Evolutionary conservation across 805 yeast species (phyloP).

Genomic region (Metschnikowia reukaufii): DNA sequence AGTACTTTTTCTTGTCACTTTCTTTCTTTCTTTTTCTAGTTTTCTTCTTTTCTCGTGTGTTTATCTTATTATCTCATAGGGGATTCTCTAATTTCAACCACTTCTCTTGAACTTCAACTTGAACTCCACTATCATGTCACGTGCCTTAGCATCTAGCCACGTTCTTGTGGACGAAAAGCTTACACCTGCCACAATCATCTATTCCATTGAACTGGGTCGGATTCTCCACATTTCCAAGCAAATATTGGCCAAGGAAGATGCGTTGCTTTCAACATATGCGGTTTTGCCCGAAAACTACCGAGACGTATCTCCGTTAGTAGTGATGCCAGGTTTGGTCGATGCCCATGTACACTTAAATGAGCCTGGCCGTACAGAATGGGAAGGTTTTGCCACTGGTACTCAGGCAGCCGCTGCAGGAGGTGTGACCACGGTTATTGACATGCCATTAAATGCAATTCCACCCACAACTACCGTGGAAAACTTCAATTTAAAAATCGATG

Average conservation of each 20-base stretch:
- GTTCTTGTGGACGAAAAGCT: conserved; percentile 52
- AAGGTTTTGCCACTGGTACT: conserved; percentile 96
- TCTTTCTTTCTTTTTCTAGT: not conserved
- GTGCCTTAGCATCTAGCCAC: conserved; percentile 60
- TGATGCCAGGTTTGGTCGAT: conserved; percentile 91
- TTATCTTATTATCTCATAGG: not conserved
- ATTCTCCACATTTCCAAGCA: conserved; percentile 50
- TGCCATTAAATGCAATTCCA: conserved; percentile 95
- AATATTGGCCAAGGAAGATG: conserved; percentile 40
- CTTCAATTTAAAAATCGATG: conserved; percentile 69
- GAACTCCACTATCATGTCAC: conserved; percentile 41
- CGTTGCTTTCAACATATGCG: conserved; percentile 41
- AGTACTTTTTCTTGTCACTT: not conserved
- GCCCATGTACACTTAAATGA: conserved; percentile 94
- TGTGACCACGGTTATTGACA: conserved; percentile 91
- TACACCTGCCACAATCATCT: conserved; percentile 64
- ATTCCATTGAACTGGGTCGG: conserved; percentile 49
- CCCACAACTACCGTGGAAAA: conserved; percentile 87
- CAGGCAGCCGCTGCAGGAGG: conserved; percentile 95
- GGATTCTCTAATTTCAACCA: not conserved
- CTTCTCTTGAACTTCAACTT: not conserved
- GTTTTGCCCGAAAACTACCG: conserved; percentile 44
- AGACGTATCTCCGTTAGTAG: conserved; percentile 59
- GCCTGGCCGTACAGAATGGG: conserved; percentile 99
- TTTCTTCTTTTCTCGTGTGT: not conserved